Evolutionary conservation across 352 stramenopile genomes (phyloP).

Genomic region (Halophytophthora batemanensis): DNA sequence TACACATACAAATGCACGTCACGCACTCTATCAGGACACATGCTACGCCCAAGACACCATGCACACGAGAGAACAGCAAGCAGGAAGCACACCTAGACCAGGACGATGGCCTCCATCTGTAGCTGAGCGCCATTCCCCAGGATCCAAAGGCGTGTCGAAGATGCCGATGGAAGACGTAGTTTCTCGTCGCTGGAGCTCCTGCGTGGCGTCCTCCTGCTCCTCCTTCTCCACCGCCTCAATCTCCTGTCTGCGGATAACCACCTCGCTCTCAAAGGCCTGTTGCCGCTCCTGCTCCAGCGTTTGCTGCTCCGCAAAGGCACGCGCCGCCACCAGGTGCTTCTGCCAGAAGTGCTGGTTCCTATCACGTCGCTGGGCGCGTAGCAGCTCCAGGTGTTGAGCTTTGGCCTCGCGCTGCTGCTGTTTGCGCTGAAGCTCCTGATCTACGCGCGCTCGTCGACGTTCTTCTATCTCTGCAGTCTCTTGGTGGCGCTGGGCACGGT

Average conservation of each 20-base stretch:
- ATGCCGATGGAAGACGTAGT: slow-evolving; percentile 50
- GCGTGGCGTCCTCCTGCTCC: slow-evolving; percentile 23
- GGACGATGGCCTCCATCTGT: slow-evolving; percentile 35
- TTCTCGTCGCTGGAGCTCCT: slow-evolving; percentile 17
- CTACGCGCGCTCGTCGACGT: slow-evolving; percentile 31
- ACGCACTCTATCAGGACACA: not conserved
- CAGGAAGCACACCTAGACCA: slow-evolving; percentile 44
- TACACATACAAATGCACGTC: slow-evolving; percentile 19
- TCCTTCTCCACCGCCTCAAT: slow-evolving; percentile 27
- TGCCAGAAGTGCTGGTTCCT: slow-evolving; percentile 71
- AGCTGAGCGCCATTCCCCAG: slow-evolving; percentile 59
- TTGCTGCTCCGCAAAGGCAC: slow-evolving; percentile 46
- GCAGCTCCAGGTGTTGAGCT: slow-evolving; percentile 5
- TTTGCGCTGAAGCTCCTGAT: slow-evolving; percentile 39
- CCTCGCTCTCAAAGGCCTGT: slow-evolving; percentile 22
- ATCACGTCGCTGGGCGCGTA: slow-evolving; percentile 30
- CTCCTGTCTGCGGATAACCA: slow-evolving; percentile 35
- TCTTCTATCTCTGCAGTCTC: slow-evolving; percentile 45
- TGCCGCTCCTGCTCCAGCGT: slow-evolving; percentile 21
- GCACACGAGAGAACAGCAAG: not conserved
- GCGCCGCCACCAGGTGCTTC: slow-evolving; percentile 52
- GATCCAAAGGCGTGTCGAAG: slow-evolving; percentile 43
- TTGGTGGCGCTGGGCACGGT: slow-evolving; percentile 29
- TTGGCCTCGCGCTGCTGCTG: slow-evolving; percentile 16
- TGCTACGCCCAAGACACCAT: not conserved